A percentile compares a stretch with the other conserved stretches of the same genome.
phyloP scores from a whole-genome alignment of 1,284 basidiomycete species.

The Cutaneotrichosporon spelunceum region DNA sequence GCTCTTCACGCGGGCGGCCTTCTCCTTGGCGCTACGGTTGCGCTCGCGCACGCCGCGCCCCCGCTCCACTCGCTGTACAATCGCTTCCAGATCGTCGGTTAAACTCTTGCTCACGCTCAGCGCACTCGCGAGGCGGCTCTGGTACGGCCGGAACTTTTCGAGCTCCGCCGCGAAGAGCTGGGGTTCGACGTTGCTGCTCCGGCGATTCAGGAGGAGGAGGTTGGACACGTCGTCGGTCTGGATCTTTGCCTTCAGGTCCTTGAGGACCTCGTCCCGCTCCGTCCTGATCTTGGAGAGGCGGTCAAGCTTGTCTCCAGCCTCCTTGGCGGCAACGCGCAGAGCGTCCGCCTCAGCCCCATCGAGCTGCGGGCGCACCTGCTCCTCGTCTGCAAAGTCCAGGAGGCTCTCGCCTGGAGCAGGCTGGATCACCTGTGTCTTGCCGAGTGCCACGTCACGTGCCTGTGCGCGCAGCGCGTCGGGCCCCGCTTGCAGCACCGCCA shows the following conservation, averaged over 20 bases:
- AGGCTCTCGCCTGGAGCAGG: conserved; percentile 38
- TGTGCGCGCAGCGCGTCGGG: conserved; percentile 59
- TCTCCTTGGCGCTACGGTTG: conserved; percentile 70
- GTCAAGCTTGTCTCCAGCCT: conserved; percentile 73
- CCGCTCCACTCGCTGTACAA: conserved; percentile 68
- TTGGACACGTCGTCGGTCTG: conserved; percentile 97
- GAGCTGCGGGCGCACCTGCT: conserved; percentile 47
- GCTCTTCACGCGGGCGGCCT: conserved; percentile 66
- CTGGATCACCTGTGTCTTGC: conserved; percentile 49
- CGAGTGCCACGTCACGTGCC: conserved; percentile 61
- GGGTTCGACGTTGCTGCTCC: conserved; percentile 77
- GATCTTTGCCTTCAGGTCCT: conserved; percentile 88
- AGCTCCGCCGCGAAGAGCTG: conserved; percentile 87
- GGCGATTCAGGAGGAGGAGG: conserved; percentile 83
- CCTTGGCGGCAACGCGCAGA: conserved; percentile 65
- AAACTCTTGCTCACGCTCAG: conserved; percentile 70
- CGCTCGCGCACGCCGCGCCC: conserved; percentile 70
- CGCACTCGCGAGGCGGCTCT: conserved; percentile 72
- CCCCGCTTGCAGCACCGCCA: conserved; percentile 60
- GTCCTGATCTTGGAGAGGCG: conserved; percentile 74
- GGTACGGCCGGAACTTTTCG: conserved; percentile 91
- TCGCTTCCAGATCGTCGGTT: conserved; percentile 65
- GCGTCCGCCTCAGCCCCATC: conserved; percentile 59
- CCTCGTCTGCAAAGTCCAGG: conserved; percentile 58
- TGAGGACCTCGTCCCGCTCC: conserved; percentile 80